A percentile compares a stretch with the other conserved stretches of the same genome.
phyloP scores from a whole-genome alignment of 2,329 filamentous ascomycete genomes.

The Curvularia hawaiiensis region DNA sequence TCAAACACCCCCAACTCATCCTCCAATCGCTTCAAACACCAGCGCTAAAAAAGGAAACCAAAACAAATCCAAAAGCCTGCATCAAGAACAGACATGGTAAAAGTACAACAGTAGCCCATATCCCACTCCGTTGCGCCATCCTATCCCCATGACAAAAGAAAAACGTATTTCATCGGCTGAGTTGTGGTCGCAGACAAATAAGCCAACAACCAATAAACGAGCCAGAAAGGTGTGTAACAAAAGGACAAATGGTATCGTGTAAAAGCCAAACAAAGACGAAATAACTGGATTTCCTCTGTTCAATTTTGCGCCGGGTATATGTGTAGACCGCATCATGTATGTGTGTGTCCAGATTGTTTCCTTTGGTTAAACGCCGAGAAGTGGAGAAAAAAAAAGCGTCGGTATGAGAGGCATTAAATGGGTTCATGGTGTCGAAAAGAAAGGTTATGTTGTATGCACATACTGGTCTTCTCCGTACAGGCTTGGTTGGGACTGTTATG shows the following conservation, averaged over 20 bases:
- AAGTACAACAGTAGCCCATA: background rate
- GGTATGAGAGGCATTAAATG: background rate
- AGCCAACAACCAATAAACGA: background rate
- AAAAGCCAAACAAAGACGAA: background rate
- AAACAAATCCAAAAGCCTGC: background rate
- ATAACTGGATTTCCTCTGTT: background rate
- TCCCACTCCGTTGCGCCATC: background rate
- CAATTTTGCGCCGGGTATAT: constrained; percentile 2
- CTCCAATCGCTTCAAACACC: background rate
- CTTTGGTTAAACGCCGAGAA: constrained; percentile 1
- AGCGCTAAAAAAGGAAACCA: background rate
- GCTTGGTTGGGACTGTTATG: background rate
- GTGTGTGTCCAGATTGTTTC: background rate
- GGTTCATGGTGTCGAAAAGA: constrained; percentile 5
- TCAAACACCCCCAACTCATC: background rate
- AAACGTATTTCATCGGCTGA: background rate
- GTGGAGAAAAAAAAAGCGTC: background rate
- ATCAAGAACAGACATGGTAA: background rate
- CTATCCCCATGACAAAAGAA: background rate
- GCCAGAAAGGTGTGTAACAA: background rate
- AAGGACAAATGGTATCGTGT: background rate
- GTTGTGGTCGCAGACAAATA: background rate
- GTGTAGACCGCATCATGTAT: background rate
- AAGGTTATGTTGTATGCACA: background rate
- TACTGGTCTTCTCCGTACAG: background rate